Evolutionary conservation across 176 grass and related monocot species (phyloP), one percentile per base, ranked within the genome.

Genomic region (Triticum dicoccoides): DNA sequence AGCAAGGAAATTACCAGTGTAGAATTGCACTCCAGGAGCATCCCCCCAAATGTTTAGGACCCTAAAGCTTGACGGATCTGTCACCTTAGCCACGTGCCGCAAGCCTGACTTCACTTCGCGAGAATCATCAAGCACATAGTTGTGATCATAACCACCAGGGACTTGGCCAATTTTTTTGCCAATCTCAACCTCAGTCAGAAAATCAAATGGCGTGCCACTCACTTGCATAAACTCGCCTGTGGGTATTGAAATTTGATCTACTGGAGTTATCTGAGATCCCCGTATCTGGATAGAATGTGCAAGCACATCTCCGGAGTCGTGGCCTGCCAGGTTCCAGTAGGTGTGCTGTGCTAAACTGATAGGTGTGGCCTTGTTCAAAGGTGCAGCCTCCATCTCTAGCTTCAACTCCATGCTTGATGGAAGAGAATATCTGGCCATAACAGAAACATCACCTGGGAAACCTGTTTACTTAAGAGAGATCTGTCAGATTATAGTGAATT

Each of bases 281-380:
- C 75, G 84, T 33, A 96, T 94, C 74, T 92, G 91, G 21, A 92
- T 56, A 2, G 69, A 86, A 87, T 95, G 96, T 13, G 89, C 80
- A 58, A 95, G 90, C 45, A 94, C 87, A 52, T 85, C 82, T 61
- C 93, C 91, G 5, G 90, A 94, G 32, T 76, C 81, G 37, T 98
- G 96, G 42, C 96, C 96, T 49, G 93, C 93, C 65, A 95, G 25
- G 88, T 98, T 98, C 96, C 96, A 95, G 85, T 95, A 94, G 11
- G 93, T 98, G 86, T 95, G 93, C 41, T 98, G 96, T 54, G 93
- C 93, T 86, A 98, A 79, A 72, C 49, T 94, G 84, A 98, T 89
- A 20, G 96, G 91, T 21, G 93, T 98, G 3, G 86, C 84, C 61
- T 89, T 98, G 74, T 92, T 92, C 69, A 87, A 62, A 64, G 96